Base-by-base conservation (phyloP, 2,329 filamentous ascomycete species). In the Penicillium sp. region DNA sequence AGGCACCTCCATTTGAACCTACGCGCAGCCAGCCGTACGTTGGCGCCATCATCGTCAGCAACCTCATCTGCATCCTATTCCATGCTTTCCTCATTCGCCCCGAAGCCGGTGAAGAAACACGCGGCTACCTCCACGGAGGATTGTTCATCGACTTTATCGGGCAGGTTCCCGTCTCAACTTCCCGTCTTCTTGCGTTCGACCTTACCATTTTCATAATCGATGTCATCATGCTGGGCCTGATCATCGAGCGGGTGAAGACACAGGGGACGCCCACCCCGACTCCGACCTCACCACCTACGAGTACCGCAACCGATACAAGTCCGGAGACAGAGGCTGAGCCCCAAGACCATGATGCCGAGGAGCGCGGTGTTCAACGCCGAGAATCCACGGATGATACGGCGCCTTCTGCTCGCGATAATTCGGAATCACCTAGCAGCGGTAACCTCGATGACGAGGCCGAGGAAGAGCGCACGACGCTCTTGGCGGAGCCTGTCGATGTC, bases 131-230 rank as follows among this genome's bases (percentile, higher is more conserved):
- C 11, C 80, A 84, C 60, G 82, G 82, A 5, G 80, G 82, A 2
- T 56, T 84, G 41, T 75, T 82, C 56, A 81, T 86, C 60, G 82
- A 85, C 65, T 84, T 85, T 60, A 79, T 85, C 45, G 82, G 82
- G 13, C 80, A 84, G 64, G 73, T 77, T 2, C 80, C 81, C 2
- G 75, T 77, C 3, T 77, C 78, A 45, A 78, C 77, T 60, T 63
- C 76, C 40, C 73, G 75, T 54, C 70, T 85, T 11, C 59, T 80
- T 4, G 59, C 70, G 3, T 67, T 83, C 53, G 82, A 85, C 61
- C 35, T 78, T 8, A 63, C 81, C 30, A 70, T 83, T 10, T 57
- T 83, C 52, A 52, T 73, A 4, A 63, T 85, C 54, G 80, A 85
- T 67, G 55, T 83, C 6, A 60, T 81, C 34, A 80, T 82, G 70